Conservation (phyloP, 169 alveolate genomes). For the Blepharisma undulans region DNA sequence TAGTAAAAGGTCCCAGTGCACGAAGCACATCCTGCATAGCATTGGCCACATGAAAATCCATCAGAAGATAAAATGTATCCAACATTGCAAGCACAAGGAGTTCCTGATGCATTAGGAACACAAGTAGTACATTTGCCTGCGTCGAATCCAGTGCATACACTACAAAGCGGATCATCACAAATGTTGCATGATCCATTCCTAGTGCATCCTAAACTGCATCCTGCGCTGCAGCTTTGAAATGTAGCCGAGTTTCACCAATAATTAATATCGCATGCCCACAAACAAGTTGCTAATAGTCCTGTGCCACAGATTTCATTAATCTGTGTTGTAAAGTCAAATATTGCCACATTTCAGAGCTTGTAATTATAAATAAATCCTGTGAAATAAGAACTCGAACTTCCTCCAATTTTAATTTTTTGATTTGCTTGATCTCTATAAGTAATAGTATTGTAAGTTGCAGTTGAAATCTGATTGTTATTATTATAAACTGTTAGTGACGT, state of each 20-base stretch:
- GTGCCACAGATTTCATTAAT: not conserved
- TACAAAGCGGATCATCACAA: not conserved
- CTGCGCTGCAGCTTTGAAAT: not conserved
- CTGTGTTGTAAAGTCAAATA: not conserved
- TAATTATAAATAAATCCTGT: not conserved
- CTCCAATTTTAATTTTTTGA: not conserved
- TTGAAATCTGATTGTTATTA: not conserved
- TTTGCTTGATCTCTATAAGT: not conserved
- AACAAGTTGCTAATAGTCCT: not conserved
- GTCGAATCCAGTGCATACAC: not conserved
- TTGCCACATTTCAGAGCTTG: not conserved
- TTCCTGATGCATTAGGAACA: not conserved
- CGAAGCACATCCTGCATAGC: not conserved
- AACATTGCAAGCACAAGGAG: not conserved
- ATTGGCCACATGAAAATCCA: not conserved
- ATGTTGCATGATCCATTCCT: not conserved
- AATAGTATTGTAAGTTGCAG: not conserved
- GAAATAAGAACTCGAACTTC: not conserved
- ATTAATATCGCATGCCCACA: not conserved
- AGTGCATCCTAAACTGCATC: not conserved
- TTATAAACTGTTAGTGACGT: not conserved
- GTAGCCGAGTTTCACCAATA: not conserved
- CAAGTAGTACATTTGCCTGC: not conserved
- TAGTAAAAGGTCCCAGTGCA: not conserved
- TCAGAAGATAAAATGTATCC: not conserved